These are phyloP conservation scores for Lizonia empirigonia DNA, from an alignment of 2,329 filamentous ascomycete genomes.

Conservation along the genomic window DNA sequence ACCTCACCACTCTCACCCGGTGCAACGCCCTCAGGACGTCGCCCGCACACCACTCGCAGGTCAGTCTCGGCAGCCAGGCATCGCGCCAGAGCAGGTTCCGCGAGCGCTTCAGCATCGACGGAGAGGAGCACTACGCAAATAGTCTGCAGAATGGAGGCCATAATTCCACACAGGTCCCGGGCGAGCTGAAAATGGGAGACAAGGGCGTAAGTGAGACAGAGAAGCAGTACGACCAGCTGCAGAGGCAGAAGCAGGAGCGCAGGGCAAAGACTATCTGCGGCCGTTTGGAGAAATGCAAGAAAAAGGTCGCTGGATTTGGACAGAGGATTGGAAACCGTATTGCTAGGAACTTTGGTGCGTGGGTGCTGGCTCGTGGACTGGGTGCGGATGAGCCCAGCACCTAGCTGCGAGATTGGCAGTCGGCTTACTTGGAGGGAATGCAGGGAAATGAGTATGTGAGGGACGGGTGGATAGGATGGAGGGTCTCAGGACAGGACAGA, in stretches of 20 bases:
- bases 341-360: not conserved
- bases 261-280: not conserved
- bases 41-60: not conserved
- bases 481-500: too few species aligned
- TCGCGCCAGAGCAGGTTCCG: not conserved
- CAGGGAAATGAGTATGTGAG: too few species aligned
- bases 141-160: not conserved
- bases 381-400: not conserved
- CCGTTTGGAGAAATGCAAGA: not conserved
- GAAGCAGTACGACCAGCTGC: not conserved
- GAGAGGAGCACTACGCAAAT: not conserved
- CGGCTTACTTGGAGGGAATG: too few species aligned
- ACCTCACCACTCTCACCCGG: not conserved
- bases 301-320: not conserved
- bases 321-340: not conserved
- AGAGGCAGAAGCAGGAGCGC: not conserved
- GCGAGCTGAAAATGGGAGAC: not conserved
- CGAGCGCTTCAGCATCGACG: not conserved
- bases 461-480: too few species aligned
- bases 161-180: not conserved
- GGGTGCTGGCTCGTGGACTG: not conserved
- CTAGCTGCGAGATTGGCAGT: too few species aligned
- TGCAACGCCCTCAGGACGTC: not conserved
- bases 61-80: not conserved
- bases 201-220: not conserved